A percentile compares a stretch with the other conserved stretches of the same genome.
Evolutionary conservation across 2,329 filamentous ascomycete species (phyloP).

Genomic region (Cladorrhinum sp.): DNA sequence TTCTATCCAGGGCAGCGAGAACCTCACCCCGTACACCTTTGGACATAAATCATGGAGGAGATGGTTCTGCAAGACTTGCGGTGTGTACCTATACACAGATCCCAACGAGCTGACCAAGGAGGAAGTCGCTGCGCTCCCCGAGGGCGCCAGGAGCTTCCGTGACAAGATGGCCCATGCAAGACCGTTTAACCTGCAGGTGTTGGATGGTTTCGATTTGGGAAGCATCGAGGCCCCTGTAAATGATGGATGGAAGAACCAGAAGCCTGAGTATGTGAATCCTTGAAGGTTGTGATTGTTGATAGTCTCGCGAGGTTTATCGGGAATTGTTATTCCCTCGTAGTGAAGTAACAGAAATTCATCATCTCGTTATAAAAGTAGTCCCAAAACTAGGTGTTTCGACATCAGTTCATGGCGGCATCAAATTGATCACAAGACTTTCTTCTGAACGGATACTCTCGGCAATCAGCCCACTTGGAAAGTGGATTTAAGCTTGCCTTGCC

Average conservation of each 20-base stretch:
- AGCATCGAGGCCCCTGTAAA: constrained; percentile 26
- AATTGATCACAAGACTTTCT: not conserved
- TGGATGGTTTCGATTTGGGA: constrained; percentile 38
- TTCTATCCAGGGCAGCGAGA: constrained; percentile 39
- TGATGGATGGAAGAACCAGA: constrained; percentile 31
- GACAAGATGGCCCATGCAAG: constrained; percentile 16
- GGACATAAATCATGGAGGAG: constrained; percentile 34
- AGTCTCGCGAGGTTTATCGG: no score
- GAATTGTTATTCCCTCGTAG: no score
- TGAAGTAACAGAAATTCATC: no score
- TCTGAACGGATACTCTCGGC: not conserved
- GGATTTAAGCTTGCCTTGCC: not conserved
- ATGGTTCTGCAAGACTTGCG: constrained; percentile 49
- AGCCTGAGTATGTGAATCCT: constrained; percentile 41
- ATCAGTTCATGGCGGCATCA: not conserved
- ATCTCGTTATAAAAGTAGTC: no score
- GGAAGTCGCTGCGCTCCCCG: constrained; percentile 34
- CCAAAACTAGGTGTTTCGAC: not conserved
- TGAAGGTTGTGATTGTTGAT: no score
- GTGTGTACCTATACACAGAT: constrained; percentile 41
- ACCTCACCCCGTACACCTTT: constrained; percentile 41
- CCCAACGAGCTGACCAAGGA: constrained; percentile 33
- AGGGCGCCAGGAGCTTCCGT: constrained; percentile 25
- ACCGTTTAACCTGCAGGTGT: constrained; percentile 40
- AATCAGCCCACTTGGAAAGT: not conserved